These are phyloP conservation scores for Rhodotorula sp. DNA, from an alignment of 1,284 basidiomycete species.

Conservation along the genomic window DNA sequence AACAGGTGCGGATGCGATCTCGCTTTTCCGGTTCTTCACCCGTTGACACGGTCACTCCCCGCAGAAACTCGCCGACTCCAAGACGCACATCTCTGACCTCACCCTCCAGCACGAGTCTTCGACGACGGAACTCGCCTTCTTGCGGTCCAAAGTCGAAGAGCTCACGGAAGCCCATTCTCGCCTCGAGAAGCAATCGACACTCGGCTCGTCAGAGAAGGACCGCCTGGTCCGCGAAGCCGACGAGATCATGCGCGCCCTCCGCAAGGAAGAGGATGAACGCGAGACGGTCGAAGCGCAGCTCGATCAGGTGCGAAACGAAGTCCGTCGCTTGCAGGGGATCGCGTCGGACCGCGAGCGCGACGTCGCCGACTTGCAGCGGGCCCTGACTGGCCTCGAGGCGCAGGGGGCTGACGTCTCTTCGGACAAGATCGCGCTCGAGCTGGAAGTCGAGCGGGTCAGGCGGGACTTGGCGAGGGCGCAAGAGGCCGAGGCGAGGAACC, in stretches of 20 bases:
- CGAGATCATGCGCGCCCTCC: slow-evolving; percentile 65
- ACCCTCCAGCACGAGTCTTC: slow-evolving; percentile 43
- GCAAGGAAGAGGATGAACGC: slow-evolving; percentile 54
- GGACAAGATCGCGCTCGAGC: slow-evolving; percentile 79
- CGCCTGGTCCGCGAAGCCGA: slow-evolving; percentile 55
- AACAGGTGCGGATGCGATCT: slow-evolving; percentile 60
- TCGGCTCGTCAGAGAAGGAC: slow-evolving; percentile 34
- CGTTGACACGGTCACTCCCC: neutral
- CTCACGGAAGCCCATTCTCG: slow-evolving; percentile 63
- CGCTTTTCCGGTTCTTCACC: neutral
- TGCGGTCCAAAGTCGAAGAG: slow-evolving; percentile 65
- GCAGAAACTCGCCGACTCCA: slow-evolving; percentile 42
- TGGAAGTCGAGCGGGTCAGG: slow-evolving; percentile 84
- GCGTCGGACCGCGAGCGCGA: slow-evolving; percentile 70
- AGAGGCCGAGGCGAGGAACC: slow-evolving; percentile 70
- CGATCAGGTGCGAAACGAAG: slow-evolving; percentile 51
- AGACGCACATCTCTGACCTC: slow-evolving; percentile 42
- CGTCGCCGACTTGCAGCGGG: slow-evolving; percentile 68
- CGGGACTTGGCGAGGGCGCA: slow-evolving; percentile 79
- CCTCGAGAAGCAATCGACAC: slow-evolving; percentile 43
- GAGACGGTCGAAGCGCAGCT: slow-evolving; percentile 47
- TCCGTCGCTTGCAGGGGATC: slow-evolving; percentile 56
- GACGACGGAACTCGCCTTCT: slow-evolving; percentile 40
- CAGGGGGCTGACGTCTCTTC: slow-evolving; percentile 76
- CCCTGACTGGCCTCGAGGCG: slow-evolving; percentile 59